phyloP scores from a whole-genome alignment of 148 eudicot species.

The Polygonum aviculare region DNA sequence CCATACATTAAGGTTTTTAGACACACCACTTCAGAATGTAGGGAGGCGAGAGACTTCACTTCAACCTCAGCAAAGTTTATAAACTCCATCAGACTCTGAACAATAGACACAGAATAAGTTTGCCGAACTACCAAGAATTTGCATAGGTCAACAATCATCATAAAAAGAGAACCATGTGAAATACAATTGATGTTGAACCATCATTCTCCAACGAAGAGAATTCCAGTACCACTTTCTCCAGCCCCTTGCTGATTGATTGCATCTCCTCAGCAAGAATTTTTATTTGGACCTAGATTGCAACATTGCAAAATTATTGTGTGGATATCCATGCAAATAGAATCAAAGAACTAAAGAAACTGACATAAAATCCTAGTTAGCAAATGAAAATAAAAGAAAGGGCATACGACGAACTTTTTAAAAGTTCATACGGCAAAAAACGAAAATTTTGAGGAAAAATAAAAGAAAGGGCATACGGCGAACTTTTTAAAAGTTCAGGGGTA shows the following conservation, averaged over 20 bases:
- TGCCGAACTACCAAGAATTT: background rate
- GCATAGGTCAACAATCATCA: background rate
- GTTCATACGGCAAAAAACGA: too few relatives aligned
- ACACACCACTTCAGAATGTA: conserved; percentile 56
- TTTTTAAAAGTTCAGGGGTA: too few relatives aligned
- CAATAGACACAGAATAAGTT: background rate
- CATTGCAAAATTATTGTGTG: too few relatives aligned
- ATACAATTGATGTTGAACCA: conserved; percentile 52
- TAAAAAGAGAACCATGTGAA: conserved; percentile 36
- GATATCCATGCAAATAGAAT: background rate
- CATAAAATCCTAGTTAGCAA: too few relatives aligned
- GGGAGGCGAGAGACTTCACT: conserved; percentile 55
- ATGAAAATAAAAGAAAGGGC: too few relatives aligned
- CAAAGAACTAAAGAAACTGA: too few relatives aligned
- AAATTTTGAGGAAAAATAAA: too few relatives aligned
- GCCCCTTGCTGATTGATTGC: too few relatives aligned
- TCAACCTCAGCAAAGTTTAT: conserved; percentile 58
- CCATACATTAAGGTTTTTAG: background rate
- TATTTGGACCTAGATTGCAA: conserved; percentile 53
- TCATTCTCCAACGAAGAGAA: conserved; percentile 64
- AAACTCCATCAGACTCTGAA: conserved; percentile 41
- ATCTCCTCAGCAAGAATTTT: conserved; percentile 16
- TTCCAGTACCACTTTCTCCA: conserved; percentile 21
- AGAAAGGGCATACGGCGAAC: too few relatives aligned
- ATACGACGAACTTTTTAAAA: too few relatives aligned